A percentile compares a stretch with the other conserved stretches of the same genome.
These are phyloP conservation scores for Mycena crocata DNA, from an alignment of 768 basidiomycete genomes.

Conservation along the genomic window DNA sequence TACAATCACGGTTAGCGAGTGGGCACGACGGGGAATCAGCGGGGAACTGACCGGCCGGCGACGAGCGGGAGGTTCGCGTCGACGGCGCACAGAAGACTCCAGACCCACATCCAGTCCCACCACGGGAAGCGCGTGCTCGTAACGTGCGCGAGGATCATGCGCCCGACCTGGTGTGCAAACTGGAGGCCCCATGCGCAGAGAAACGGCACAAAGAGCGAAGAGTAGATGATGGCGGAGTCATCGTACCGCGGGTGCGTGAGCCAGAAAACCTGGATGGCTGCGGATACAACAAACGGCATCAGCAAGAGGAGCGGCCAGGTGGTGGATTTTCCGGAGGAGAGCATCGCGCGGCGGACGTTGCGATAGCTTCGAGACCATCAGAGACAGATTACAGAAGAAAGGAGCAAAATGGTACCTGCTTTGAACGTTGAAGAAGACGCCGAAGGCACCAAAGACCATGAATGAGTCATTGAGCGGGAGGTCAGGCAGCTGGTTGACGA, in stretches of 20 bases:
- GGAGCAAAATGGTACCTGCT: constrained; percentile 59
- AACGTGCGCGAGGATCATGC: constrained; percentile 94
- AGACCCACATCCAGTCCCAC: constrained; percentile 90
- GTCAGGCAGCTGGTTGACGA: constrained; percentile 68
- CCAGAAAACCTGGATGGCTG: constrained; percentile 84
- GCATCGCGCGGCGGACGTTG: constrained; percentile 80
- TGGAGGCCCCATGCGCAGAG: constrained; percentile 93
- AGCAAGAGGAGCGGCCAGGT: constrained; percentile 76
- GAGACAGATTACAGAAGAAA: not conserved
- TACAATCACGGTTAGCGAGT: constrained; percentile 1
- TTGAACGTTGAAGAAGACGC: constrained; percentile 83
- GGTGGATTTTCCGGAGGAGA: constrained; percentile 52
- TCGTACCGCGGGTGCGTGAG: constrained; percentile 73
- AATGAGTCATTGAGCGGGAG: constrained; percentile 87
- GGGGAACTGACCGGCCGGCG: constrained; percentile 67
- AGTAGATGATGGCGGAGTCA: constrained; percentile 78
- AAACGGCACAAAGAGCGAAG: constrained; percentile 87
- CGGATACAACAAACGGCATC: constrained; percentile 81
- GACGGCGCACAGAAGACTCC: constrained; percentile 78
- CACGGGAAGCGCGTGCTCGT: constrained; percentile 86
- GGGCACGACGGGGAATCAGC: not conserved
- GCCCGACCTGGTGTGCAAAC: constrained; percentile 90
- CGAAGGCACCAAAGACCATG: constrained; percentile 82
- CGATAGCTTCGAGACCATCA: constrained; percentile 63
- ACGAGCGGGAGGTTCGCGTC: constrained; percentile 86